phyloP scores from a whole-genome alignment of 495 filamentous ascomycete genomes.

The Penicillium egyptiacum region DNA sequence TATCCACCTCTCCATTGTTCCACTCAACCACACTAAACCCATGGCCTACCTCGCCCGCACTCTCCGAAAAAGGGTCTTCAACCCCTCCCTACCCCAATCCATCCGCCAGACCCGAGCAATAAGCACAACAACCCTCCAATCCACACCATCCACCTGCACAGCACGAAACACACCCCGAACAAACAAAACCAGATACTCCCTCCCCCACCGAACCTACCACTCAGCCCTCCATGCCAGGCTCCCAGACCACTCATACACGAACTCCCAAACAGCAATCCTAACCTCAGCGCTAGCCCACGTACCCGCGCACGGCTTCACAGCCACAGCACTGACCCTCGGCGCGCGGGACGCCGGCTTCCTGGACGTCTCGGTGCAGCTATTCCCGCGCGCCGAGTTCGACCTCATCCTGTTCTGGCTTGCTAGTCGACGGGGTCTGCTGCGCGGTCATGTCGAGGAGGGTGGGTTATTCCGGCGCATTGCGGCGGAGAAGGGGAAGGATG shows the following conservation, averaged over 20 bases:
- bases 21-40: background rate
- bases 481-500: slow-evolving; percentile 8
- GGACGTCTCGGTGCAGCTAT: slow-evolving; percentile 77
- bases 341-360: slow-evolving; percentile 81
- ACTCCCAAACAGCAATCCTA: slow-evolving; percentile 75
- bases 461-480: slow-evolving; percentile 18
- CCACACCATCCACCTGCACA: slow-evolving; percentile 5
- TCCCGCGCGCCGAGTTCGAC: slow-evolving; percentile 76
- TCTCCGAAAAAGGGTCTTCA: slow-evolving; percentile 5
- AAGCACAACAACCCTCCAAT: slow-evolving; percentile 8
- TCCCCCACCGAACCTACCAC: slow-evolving; percentile 56
- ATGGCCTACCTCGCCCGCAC: slow-evolving; percentile 24
- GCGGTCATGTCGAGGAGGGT: slow-evolving; percentile 49
- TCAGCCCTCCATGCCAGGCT: slow-evolving; percentile 62
- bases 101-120: slow-evolving; percentile 7
- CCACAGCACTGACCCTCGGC: slow-evolving; percentile 67
- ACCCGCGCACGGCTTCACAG: slow-evolving; percentile 78
- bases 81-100: background rate
- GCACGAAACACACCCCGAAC: background rate
- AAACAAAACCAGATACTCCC: background rate
- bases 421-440: slow-evolving; percentile 59
- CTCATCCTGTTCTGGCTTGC: slow-evolving; percentile 81
- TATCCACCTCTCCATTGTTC: background rate
- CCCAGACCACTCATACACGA: slow-evolving; percentile 59
- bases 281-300: slow-evolving; percentile 76